Base-by-base conservation (phyloP, 768 basidiomycete genomes). In the Suillus fuscotomentosus region DNA sequence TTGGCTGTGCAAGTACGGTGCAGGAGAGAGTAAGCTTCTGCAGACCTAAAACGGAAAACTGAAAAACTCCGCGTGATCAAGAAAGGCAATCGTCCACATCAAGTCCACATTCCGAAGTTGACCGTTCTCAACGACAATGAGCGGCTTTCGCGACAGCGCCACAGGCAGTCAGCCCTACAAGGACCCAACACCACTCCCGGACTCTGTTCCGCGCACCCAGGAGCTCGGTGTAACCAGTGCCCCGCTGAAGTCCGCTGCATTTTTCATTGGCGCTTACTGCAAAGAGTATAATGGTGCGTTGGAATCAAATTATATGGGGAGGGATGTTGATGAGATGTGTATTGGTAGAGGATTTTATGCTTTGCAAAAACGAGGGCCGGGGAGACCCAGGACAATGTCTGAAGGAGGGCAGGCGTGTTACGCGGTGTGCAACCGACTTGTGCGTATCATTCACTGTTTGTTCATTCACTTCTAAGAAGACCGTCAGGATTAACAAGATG, bases 181-280 rank as follows among this genome's bases (percentile, higher is more conserved):
- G 53, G 88, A 92, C 61, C 84, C 85, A 0, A 84, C 89, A 3
- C 88, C 90, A 2, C 82, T 89, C 65, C 89, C 91, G 0, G 79
- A 80, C 39, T 74, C 85, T 66, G 68, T 89, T 20, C 95, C 96
- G 41, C 88, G 87, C 72, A 93, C 98, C 43, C 82, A 86, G 65
- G 97, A 99, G 78, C 78, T 99, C 53, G 97, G 96, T 48, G 84
- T 81, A 51, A 94, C 94, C 1, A 96, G 94, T 68, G 97, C 89
- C 65, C 97, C 97, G 2, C 81, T 99, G 72, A 98, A 99, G 82
- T 93, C 91, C 70, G 95, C 97, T 1, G 91, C 94, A 9, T 99
- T 98, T 86, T 98, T 98, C 81, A 88, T 99, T 75, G 97, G 95
- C 36, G 90, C 92, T 43, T 86, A 94, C 75, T 99, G 97, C 86